These are phyloP conservation scores for Vitellaria paradoxa DNA, from an alignment of 179 eudicot genomes.

Conservation along the genomic window DNA sequence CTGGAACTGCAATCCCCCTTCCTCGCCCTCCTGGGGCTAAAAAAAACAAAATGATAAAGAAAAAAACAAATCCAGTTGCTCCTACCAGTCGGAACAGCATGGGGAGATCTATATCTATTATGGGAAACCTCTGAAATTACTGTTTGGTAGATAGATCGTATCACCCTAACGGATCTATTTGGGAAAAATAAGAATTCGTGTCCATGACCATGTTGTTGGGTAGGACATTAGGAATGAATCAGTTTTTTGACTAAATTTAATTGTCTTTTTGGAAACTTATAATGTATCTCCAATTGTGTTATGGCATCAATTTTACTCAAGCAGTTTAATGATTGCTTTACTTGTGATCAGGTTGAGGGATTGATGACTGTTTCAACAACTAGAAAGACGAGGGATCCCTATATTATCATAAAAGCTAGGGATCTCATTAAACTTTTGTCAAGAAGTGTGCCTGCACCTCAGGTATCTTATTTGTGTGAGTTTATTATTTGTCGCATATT, in stretches of 20 bases:
- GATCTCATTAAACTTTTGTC: slow-evolving; percentile 86
- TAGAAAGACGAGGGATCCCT: slow-evolving; percentile 85
- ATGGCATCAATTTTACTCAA: neutral
- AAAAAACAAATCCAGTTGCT: too few species aligned
- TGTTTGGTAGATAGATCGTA: too few species aligned
- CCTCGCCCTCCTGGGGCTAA: too few species aligned
- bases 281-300: neutral
- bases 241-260: neutral
- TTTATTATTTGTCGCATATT: neutral
- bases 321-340: slow-evolving; percentile 10
- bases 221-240: neutral
- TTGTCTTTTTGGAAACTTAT: neutral
- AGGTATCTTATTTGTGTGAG: slow-evolving; percentile 39
- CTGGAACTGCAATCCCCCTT: too few species aligned
- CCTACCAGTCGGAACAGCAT: too few species aligned
- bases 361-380: slow-evolving; percentile 88
- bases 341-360: slow-evolving; percentile 63
- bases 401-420: slow-evolving; percentile 83
- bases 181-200: neutral
- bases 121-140: too few species aligned
- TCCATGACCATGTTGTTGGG: neutral
- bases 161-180: neutral
- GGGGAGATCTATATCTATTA: too few species aligned
- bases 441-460: slow-evolving; percentile 94
- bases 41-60: too few species aligned